A percentile compares a stretch with the other conserved stretches of the same genome.
These are phyloP conservation scores for Kockiozyma suomiensis DNA, from an alignment of 805 yeast species.

Conservation along the genomic window DNA sequence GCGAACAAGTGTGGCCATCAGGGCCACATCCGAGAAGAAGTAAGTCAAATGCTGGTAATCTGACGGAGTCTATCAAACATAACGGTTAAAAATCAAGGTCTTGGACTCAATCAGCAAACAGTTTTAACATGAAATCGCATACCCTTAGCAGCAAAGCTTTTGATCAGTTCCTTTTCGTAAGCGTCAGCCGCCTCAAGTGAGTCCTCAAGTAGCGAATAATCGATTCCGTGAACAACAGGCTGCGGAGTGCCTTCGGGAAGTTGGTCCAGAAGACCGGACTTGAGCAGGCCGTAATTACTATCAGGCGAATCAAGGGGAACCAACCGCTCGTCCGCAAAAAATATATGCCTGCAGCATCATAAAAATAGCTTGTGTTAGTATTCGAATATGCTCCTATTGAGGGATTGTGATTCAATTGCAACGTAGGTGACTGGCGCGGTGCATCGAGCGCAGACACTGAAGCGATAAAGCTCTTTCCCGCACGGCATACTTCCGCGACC, in stretches of 20 bases:
- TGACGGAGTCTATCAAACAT: conserved; percentile 68
- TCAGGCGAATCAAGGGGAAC: conserved; percentile 83
- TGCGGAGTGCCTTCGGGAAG: conserved; percentile 53
- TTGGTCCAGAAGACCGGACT: conserved; percentile 74
- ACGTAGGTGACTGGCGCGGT: neutral
- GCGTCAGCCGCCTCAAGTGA: conserved; percentile 89
- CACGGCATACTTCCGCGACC: neutral
- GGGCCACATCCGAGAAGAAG: conserved; percentile 96
- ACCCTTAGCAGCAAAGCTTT: conserved; percentile 84
- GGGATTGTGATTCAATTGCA: neutral
- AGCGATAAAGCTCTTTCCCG: neutral
- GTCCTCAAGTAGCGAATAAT: conserved; percentile 70
- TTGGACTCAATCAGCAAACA: neutral
- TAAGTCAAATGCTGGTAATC: conserved; percentile 91
- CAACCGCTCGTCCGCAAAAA: conserved; percentile 93
- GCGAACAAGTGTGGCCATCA: conserved; percentile 96
- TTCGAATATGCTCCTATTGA: neutral
- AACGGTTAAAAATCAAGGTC: neutral
- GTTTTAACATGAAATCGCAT: neutral
- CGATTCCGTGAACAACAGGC: conserved; percentile 83
- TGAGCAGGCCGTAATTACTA: conserved; percentile 88
- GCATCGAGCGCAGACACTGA: neutral
- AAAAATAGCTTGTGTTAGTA: neutral
- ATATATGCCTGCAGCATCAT: conserved; percentile 57
- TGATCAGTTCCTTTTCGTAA: conserved; percentile 83